These are phyloP conservation scores for Euphrasia confusa DNA, from an alignment of 257 asterid species.

Conservation along the genomic window DNA sequence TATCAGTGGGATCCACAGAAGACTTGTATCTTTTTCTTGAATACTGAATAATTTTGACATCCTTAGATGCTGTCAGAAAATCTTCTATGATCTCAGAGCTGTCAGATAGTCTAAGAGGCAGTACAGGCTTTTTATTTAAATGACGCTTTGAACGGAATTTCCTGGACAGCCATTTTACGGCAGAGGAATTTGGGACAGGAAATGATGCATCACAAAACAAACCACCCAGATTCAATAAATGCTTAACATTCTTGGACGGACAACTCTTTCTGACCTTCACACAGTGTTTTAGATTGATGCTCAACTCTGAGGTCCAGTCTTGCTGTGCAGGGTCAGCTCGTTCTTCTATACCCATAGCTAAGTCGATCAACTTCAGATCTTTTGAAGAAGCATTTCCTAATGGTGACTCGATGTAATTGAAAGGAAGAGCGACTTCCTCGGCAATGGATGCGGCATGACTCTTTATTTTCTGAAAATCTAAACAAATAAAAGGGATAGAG, in stretches of 20 bases:
- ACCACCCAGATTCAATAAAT: slow-evolving; percentile 56
- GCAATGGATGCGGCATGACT: slow-evolving; percentile 71
- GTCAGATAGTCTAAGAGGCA: slow-evolving; percentile 26
- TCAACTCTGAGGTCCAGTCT: slow-evolving; percentile 78
- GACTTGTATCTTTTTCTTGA: slow-evolving; percentile 62
- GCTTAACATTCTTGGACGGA: slow-evolving; percentile 47
- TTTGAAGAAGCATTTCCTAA: slow-evolving; percentile 53
- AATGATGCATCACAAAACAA: slow-evolving; percentile 38
- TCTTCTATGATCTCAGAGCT: slow-evolving; percentile 14
- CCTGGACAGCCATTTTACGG: slow-evolving; percentile 65
- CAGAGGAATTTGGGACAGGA: slow-evolving; percentile 31
- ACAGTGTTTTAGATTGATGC: slow-evolving; percentile 62
- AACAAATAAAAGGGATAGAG: slow-evolving; percentile 25
- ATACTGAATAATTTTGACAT: slow-evolving; percentile 52
- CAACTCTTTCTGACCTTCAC: slow-evolving; percentile 57
- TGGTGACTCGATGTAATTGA: slow-evolving; percentile 50
- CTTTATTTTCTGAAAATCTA: slow-evolving; percentile 81
- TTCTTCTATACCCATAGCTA: slow-evolving; percentile 63
- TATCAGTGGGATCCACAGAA: slow-evolving; percentile 29
- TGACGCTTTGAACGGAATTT: slow-evolving; percentile 68
- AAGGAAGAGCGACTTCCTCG: slow-evolving; percentile 60
- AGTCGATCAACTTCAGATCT: slow-evolving; percentile 66
- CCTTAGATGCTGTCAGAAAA: slow-evolving; percentile 12
- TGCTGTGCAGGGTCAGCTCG: slow-evolving; percentile 32
- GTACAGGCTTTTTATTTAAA: slow-evolving; percentile 20